Evolutionary conservation across 495 filamentous ascomycete species (phyloP), one percentile per base, ranked within the genome.

Genomic region (Penicillium cosmopolitanum): DNA sequence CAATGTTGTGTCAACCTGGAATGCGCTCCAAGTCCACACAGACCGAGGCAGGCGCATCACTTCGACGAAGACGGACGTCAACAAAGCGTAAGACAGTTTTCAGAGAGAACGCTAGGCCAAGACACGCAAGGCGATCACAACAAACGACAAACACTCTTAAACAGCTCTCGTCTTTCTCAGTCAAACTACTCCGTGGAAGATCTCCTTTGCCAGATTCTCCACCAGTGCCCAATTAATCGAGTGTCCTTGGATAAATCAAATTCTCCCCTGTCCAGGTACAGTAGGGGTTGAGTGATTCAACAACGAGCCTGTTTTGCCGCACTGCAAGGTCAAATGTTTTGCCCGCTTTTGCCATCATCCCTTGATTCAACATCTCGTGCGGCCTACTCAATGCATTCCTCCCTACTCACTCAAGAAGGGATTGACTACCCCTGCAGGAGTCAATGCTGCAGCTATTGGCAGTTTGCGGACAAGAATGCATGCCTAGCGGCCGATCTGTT

Each of bases 1-100:
- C 65, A 70, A 66, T 58, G 51, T 50, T 28, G 65, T 64, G 35
- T 66, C 60, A 59, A 68, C 60, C 58, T 66, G 67, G 65, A 70
- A 70, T 70, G 67, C 62, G 44, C 63, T 70, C 58, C 56, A 59
- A 56, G 53, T 50, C 65, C 58, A 70, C 44, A 55, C 40, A 21
- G 55, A 52, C 51, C 63, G 65, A 53, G 62, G 54, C 44, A 65
- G 44, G 61, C 28, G 61, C 62, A 62, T 70, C 55, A 50, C 65
- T 68, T 38, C 15, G 50, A 36, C 51, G 33, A 64, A 59, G 48
- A 61, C 55, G 50, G 53, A 62, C 53, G 46, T 48, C 46, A 12
- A 48, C 21, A 28, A 28, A n/a, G 28, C 11, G 21, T 28, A 28
- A 48, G 46, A 48, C 46, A 48, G 21, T 48, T 25, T 48, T 48